Evolutionary conservation across 2,329 filamentous ascomycete genomes (phyloP).

Genomic region (Sordariomycetes sp.): DNA sequence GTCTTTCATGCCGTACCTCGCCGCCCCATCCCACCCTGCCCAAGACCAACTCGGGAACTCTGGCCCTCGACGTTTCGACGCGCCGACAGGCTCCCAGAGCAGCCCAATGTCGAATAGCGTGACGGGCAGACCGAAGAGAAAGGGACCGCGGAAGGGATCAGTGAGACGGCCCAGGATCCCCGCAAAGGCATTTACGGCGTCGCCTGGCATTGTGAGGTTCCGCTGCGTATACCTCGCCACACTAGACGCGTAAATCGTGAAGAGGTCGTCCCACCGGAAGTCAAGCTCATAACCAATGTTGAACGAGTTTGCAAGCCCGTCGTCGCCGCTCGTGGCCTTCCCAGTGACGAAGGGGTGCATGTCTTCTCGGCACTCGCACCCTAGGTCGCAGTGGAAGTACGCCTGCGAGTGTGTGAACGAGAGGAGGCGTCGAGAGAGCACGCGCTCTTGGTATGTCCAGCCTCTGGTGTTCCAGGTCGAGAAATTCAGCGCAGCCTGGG

Average conservation of each 20-base stretch:
- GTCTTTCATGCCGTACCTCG: neutral
- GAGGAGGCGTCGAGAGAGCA: slow-evolving; percentile 19
- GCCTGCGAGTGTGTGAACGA: slow-evolving; percentile 21
- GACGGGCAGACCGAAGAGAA: neutral
- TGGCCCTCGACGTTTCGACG: neutral
- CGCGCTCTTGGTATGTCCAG: slow-evolving; percentile 23
- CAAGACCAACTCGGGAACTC: neutral
- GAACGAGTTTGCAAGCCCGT: neutral
- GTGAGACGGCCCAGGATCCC: neutral
- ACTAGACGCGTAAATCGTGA: neutral
- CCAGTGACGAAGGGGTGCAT: slow-evolving; percentile 8
- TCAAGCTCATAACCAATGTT: too few relatives aligned
- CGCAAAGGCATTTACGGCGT: neutral
- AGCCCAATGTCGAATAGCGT: neutral
- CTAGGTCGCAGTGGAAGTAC: slow-evolving; percentile 22
- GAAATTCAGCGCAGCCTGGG: neutral
- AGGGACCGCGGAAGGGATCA: neutral
- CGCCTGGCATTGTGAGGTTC: neutral
- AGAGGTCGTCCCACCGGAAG: too few relatives aligned
- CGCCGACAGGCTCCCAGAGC: neutral
- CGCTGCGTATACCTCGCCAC: neutral
- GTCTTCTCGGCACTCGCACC: slow-evolving; percentile 22
- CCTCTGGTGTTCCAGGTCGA: slow-evolving; percentile 20
- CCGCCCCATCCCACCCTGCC: neutral
- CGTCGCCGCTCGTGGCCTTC: too few relatives aligned